Conservation (phyloP, 2,329 filamentous ascomycete species). For the Stagonosporopsis cucurbitacearum region DNA sequence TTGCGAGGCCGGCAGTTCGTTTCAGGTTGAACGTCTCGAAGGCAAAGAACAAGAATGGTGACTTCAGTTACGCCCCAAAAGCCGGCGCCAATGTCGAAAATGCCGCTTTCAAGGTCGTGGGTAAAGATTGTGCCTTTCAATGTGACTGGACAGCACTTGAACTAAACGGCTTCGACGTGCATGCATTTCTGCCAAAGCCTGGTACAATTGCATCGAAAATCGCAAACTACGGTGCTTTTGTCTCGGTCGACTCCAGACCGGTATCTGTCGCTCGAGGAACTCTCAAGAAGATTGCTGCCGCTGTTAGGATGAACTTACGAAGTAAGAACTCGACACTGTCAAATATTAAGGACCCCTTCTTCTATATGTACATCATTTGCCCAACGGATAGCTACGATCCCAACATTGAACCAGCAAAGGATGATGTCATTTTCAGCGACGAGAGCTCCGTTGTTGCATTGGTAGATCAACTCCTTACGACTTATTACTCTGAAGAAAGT, state of each 20-base stretch:
- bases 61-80: conserved; percentile 70
- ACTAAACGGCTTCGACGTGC: conserved; percentile 55
- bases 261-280: conserved; percentile 63
- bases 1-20: conserved; percentile 69
- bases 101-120: conserved; percentile 67
- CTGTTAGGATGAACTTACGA: conserved; percentile 61
- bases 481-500: conserved; percentile 40
- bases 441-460: conserved; percentile 55
- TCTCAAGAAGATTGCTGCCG: conserved; percentile 63
- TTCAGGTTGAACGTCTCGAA: conserved; percentile 67
- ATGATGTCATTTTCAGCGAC: conserved; percentile 72
- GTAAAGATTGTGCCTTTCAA: conserved; percentile 61
- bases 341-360: conserved; percentile 62
- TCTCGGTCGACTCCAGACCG: conserved; percentile 73
- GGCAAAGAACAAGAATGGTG: conserved; percentile 56
- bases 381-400: conserved; percentile 69
- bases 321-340: conserved; percentile 28
- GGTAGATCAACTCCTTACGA: conserved; percentile 54
- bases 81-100: conserved; percentile 60
- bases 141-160: conserved; percentile 56
- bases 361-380: conserved; percentile 69
- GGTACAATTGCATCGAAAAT: conserved; percentile 53
- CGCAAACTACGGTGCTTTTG: conserved; percentile 57
- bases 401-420: conserved; percentile 75
- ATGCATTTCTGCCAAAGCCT: conserved; percentile 64